Evolutionary conservation across 331 rosid genomes (phyloP), one percentile per base, ranked within the genome.

Genomic region (Rosa hybrid): DNA sequence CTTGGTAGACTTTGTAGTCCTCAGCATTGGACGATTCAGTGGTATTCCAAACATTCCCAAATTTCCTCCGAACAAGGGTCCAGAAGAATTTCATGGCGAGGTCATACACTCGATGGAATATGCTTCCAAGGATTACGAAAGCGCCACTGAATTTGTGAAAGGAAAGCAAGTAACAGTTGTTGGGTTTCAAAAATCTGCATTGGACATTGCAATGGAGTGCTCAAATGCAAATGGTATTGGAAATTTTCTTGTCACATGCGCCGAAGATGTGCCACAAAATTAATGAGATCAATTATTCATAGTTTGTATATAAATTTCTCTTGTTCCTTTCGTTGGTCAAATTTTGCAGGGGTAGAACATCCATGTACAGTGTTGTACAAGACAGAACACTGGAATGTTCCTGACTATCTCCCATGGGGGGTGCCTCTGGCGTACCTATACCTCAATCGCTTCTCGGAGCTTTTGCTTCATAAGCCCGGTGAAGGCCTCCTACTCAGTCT

Each of bases 391-490:
- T 92, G 95, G 97, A 84, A 0, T 56, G 6, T 92, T 27, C 92
- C 95, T 0, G 88, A 92, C 80, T 83, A 46, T 68, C 25, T 48
- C 68, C 97, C 95, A n/a, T 92, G 95, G 97, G 95, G 97, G 10
- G 51, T 92, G 20, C 88, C 93, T 63, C 71, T 90, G 0, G 71
- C 75, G 63, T 82, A 18, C 71, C 80, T 92, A 17, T 90, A 89
- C 81, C 84, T 90, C 1, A 92, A 59, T 44, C 95, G 95, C 75
- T 90, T 92, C 68, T 39, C 97, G 0, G 95, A 86, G 83, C 85
- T 92, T 9, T 76, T 90, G 56, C 77, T 90, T 86, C 97, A 89
- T 75, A 92, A 90, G 80, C 97, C 97, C 4, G 85, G 88, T 4
- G 90, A 92, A 87, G 78, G 85, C 74, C 57, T 86, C 71, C 79